Percentiles rank a stretch among this genome's conserved stretches.
Conservation (phyloP, 2,329 filamentous ascomycete species). For the Calonectria fujianensis region DNA sequence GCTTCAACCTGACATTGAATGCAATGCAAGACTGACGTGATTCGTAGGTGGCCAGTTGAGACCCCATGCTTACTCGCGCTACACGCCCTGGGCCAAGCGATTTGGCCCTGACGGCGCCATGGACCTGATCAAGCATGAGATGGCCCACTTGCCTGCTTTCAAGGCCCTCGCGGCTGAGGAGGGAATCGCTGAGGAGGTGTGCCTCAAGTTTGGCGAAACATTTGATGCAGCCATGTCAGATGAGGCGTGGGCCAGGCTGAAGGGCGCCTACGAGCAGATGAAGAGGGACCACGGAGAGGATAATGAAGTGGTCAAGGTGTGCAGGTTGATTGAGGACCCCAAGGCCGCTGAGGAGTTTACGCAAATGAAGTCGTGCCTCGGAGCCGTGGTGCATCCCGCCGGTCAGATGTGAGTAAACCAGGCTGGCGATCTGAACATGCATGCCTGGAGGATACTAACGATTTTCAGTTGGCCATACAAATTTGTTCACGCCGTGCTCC, state of each 20-base stretch:
- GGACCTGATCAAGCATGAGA: constrained; percentile 36
- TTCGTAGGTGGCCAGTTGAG: constrained; percentile 35
- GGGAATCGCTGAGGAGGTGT: constrained; percentile 35
- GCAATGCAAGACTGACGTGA: neutral
- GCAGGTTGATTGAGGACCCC: constrained; percentile 32
- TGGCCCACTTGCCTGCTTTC: constrained; percentile 38
- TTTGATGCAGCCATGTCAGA: constrained; percentile 42
- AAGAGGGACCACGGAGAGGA: constrained; percentile 39
- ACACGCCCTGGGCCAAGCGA: constrained; percentile 26
- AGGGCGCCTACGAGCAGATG: constrained; percentile 31
- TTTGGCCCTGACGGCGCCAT: constrained; percentile 34
- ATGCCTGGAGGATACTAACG: neutral
- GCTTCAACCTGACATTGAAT: neutral
- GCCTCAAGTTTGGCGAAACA: constrained; percentile 40
- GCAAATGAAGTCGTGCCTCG: constrained; percentile 39
- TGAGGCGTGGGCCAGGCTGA: constrained; percentile 36
- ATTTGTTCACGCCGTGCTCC: constrained; percentile 38
- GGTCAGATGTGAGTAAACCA: constrained; percentile 33
- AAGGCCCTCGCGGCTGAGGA: constrained; percentile 29
- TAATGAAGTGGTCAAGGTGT: constrained; percentile 35
- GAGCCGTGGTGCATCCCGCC: constrained; percentile 33
- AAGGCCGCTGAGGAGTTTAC: constrained; percentile 37
- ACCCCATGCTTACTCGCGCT: constrained; percentile 38
- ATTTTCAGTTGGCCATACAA: constrained; percentile 38
- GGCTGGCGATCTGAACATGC: too few species aligned